A percentile compares a stretch with the other conserved stretches of the same genome.
Evolutionary conservation across 208 protist genomes (phyloP).

Genomic region (Polymyxa betae): DNA sequence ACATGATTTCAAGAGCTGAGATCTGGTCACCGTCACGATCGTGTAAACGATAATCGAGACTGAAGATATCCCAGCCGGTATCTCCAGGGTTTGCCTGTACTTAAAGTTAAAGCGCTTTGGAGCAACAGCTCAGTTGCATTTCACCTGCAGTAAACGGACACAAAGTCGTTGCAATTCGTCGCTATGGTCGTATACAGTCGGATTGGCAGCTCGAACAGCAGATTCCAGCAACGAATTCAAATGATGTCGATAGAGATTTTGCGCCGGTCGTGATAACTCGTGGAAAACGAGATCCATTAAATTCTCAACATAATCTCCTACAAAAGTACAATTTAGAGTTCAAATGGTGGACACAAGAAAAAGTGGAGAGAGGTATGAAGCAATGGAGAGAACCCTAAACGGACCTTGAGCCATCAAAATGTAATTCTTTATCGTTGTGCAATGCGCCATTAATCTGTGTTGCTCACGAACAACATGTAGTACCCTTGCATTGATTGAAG

Average conservation of each 20-base stretch:
- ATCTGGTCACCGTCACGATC: too few species aligned
- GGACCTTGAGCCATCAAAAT: background rate
- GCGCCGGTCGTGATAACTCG: conserved; percentile 5
- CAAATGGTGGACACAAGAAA: too few species aligned
- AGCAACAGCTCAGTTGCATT: background rate
- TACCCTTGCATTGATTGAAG: background rate
- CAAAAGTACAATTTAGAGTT: too few species aligned
- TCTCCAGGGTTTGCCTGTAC: conserved; percentile 17
- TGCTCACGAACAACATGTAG: background rate
- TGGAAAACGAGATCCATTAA: conserved; percentile 18
- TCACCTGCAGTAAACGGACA: conserved; percentile 23
- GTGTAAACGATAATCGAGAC: background rate
- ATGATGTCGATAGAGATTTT: background rate
- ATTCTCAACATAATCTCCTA: background rate
- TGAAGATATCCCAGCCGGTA: conserved; percentile 43
- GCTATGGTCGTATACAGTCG: background rate
- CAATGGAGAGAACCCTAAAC: background rate
- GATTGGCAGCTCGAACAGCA: background rate
- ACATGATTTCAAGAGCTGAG: background rate
- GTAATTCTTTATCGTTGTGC: background rate
- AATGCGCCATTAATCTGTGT: background rate
- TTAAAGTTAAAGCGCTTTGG: background rate
- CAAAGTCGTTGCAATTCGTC: background rate
- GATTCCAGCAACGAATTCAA: background rate
- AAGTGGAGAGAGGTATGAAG: background rate